Conservation (phyloP, 352 stramenopile genomes). For the Pythium periplocum region DNA sequence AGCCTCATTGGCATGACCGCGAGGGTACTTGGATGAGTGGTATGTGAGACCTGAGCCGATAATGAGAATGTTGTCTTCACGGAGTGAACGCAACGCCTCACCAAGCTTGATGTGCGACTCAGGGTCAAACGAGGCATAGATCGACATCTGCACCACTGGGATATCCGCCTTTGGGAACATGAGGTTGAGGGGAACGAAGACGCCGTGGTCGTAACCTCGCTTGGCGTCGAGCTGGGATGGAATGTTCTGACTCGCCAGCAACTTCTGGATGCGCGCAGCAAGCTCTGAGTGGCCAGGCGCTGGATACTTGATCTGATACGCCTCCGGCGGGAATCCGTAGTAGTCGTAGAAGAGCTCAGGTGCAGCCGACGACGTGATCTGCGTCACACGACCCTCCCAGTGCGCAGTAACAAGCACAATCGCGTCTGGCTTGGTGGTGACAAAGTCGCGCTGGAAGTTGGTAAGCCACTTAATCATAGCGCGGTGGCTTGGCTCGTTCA, state of each 20-base stretch:
- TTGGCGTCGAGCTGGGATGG: conserved; percentile 34
- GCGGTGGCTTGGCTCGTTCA: conserved; percentile 35
- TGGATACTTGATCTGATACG: conserved; percentile 84
- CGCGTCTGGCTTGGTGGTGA: conserved; percentile 32
- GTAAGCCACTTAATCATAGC: conserved; percentile 39
- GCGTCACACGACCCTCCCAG: conserved; percentile 49
- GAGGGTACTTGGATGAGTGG: not conserved
- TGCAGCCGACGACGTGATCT: conserved; percentile 38
- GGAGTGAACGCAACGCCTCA: conserved; percentile 38
- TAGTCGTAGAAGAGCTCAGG: conserved; percentile 88
- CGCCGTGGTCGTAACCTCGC: conserved; percentile 88
- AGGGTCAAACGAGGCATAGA: conserved; percentile 33
- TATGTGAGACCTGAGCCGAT: conserved; percentile 44
- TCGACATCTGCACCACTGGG: conserved; percentile 80
- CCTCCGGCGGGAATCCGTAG: conserved; percentile 78
- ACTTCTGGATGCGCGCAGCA: conserved; percentile 51
- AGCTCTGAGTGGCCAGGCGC: conserved; percentile 65
- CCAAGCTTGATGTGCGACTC: conserved; percentile 50
- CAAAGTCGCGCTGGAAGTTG: conserved; percentile 28
- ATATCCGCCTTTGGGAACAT: conserved; percentile 86
- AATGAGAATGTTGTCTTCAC: conserved; percentile 66
- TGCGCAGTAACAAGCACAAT: conserved; percentile 89
- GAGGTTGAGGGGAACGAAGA: conserved; percentile 90
- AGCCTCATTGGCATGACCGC: not conserved
- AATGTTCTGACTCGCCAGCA: conserved; percentile 53